Evolutionary conservation across 1,139 yeast genomes (phyloP).

Genomic region (Protomyces inouyei): DNA sequence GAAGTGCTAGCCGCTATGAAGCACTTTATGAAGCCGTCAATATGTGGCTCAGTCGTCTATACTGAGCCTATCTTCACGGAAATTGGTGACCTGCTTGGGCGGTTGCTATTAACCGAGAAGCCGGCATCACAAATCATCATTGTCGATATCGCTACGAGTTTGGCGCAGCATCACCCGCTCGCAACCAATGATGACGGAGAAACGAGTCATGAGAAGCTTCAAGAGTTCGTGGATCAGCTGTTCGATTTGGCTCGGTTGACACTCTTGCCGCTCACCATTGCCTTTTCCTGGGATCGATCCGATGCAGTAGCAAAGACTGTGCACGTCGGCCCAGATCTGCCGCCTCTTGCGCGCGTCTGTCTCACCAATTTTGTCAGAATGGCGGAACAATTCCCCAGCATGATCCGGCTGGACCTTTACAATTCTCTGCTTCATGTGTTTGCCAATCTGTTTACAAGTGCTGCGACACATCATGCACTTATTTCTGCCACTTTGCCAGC

Average conservation of each 20-base stretch:
- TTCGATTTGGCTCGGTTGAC: conserved; percentile 76
- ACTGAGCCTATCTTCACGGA: conserved; percentile 70
- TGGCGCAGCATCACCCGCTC: conserved; percentile 39
- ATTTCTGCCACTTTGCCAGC: conserved; percentile 22
- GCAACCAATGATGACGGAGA: conserved; percentile 22
- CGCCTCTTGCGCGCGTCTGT: conserved; percentile 44
- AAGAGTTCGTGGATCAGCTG: conserved; percentile 64
- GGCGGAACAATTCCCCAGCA: conserved; percentile 59
- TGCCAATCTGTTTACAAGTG: conserved; percentile 38
- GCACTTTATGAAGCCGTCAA: conserved; percentile 54
- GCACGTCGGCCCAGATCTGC: conserved; percentile 36
- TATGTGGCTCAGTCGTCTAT: conserved; percentile 58
- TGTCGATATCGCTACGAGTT: conserved; percentile 29
- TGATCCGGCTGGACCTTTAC: conserved; percentile 64
- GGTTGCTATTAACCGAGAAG: conserved; percentile 56
- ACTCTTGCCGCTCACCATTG: conserved; percentile 61
- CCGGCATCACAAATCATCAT: conserved; percentile 30
- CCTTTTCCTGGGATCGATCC: conserved; percentile 52
- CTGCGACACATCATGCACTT: conserved; percentile 13
- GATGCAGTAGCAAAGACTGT: conserved; percentile 43
- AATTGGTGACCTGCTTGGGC: conserved; percentile 66
- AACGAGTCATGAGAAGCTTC: conserved; percentile 40
- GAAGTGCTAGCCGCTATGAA: conserved; percentile 54
- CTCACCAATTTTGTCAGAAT: conserved; percentile 52
- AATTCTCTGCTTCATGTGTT: conserved; percentile 63